Base-by-base conservation (phyloP, 352 stramenopile species). In the Globisporangium cederbergense region DNA sequence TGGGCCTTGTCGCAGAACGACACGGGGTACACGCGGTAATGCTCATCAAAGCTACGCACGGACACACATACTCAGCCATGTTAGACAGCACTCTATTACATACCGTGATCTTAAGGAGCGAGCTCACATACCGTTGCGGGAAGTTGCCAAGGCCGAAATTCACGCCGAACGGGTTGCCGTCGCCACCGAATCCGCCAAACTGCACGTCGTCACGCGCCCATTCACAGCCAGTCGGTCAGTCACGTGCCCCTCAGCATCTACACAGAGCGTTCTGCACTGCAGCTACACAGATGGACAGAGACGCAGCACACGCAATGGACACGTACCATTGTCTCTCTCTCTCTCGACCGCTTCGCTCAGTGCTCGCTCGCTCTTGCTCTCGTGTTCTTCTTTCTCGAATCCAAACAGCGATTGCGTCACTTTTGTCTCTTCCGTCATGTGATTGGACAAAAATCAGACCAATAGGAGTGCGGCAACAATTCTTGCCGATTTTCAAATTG, bases 1-100 rank as follows among this genome's bases (percentile, higher is more conserved):
- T 95, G 87, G 0, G 67, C 80, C 75, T 95, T 95, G 71, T 95
- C 87, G 51, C 81, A 91, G 62, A 95, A 95, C 14, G 87, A 95
- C 62, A 95, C 83, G 13, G 87, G 86, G 55, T 95, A 95, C 45
- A 93, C 85, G 45, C 87, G 85, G 64, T 94, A 95, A 66, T 92
- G 85, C 67, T 95, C 87, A 64, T 95, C 83, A 38, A 95, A 95
- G 9, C 87, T 95, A 53, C 20, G 49, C 4, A 36, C 2, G 40
- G 18, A 10, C 5, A 16, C 18, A 45, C 36, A 28, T 6, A 53
- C 32, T 22, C 18, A 50, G 4, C 22, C 22, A 14, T 18, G 20
- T 54, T 20, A 54, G 13, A 18, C 10, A 18, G 32, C 14, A 7
- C 5, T 38, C 25, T 18, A 22, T 55, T 22, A 55, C 10, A 49